Conservation (phyloP, 2,329 filamentous ascomycete species). For the Botrytis hyacinthi region DNA sequence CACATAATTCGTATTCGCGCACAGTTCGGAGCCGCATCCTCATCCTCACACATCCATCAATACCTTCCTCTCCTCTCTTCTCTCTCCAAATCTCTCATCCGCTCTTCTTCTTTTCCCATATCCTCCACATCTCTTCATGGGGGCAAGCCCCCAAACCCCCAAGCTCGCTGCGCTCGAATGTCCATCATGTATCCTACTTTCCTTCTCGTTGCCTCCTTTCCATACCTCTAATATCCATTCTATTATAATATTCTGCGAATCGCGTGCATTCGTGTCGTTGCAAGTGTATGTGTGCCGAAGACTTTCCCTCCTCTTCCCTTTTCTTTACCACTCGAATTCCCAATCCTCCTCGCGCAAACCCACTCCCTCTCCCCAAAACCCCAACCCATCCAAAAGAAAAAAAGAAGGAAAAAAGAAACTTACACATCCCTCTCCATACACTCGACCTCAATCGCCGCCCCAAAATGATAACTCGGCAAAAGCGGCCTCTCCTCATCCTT, state of each 20-base stretch:
- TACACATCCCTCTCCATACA: constrained; percentile 74
- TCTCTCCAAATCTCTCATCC: not conserved
- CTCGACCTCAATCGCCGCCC: constrained; percentile 65
- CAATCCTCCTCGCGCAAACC: not conserved
- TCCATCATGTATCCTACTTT: not conserved
- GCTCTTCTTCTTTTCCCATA: not conserved
- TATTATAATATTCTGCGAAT: not conserved
- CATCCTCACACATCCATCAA: not conserved
- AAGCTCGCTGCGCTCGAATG: constrained; percentile 6
- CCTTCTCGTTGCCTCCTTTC: not conserved
- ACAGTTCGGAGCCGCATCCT: not conserved
- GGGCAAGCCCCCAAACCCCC: constrained; percentile 13
- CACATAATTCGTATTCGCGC: not conserved
- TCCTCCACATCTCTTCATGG: not conserved
- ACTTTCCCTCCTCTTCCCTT: not conserved
- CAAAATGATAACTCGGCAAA: constrained; percentile 62
- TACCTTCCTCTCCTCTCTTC: not conserved
- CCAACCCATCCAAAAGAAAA: not conserved
- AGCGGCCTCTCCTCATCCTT: constrained; percentile 30
- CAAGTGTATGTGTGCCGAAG: constrained; percentile 66
- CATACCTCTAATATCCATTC: not conserved
- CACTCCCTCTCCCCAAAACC: no score
- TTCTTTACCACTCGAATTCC: not conserved
- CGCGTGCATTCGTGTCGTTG: constrained; percentile 58
- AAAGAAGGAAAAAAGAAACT: constrained; percentile 39